Evolutionary conservation across 2,329 filamentous ascomycete genomes (phyloP).

Genomic region (Botrytis deweyae): DNA sequence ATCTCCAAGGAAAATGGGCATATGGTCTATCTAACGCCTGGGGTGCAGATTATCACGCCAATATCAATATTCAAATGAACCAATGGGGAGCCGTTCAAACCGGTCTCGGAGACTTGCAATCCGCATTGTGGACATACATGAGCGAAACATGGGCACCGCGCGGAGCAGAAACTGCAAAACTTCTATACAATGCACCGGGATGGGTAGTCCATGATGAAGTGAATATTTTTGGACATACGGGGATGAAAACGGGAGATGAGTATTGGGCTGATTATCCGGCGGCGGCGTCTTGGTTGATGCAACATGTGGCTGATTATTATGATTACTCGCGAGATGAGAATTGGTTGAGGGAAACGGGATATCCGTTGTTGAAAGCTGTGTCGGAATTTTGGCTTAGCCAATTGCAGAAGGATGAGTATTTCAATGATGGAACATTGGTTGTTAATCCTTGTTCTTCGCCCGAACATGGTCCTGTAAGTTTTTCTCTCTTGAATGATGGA

Average conservation of each 20-base stretch:
- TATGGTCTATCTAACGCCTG: constrained; percentile 48
- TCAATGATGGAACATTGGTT: constrained; percentile 52
- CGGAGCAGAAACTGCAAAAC: constrained; percentile 51
- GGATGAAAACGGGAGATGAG: constrained; percentile 46
- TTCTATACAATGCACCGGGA: constrained; percentile 54
- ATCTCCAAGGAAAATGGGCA: constrained; percentile 57
- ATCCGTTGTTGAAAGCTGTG: constrained; percentile 53
- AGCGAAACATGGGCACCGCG: constrained; percentile 52
- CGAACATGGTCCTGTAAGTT: constrained; percentile 48
- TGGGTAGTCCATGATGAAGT: constrained; percentile 58
- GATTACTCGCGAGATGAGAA: constrained; percentile 50
- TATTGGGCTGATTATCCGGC: constrained; percentile 46
- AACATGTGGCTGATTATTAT: constrained; percentile 58
- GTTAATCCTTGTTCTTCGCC: constrained; percentile 60
- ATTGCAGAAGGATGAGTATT: constrained; percentile 51
- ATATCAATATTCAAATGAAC: constrained; percentile 64
- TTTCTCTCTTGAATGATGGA: not conserved
- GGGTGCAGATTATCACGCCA: constrained; percentile 56
- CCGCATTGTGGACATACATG: constrained; percentile 54
- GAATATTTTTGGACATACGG: constrained; percentile 59
- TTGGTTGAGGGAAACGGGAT: constrained; percentile 51
- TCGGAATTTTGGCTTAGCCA: constrained; percentile 57
- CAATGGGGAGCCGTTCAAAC: constrained; percentile 57
- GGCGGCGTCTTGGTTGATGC: constrained; percentile 58
- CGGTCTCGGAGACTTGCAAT: constrained; percentile 48